Evolutionary conservation across 257 asterid genomes (phyloP).

Genomic region (Thymus mandschuricus): DNA sequence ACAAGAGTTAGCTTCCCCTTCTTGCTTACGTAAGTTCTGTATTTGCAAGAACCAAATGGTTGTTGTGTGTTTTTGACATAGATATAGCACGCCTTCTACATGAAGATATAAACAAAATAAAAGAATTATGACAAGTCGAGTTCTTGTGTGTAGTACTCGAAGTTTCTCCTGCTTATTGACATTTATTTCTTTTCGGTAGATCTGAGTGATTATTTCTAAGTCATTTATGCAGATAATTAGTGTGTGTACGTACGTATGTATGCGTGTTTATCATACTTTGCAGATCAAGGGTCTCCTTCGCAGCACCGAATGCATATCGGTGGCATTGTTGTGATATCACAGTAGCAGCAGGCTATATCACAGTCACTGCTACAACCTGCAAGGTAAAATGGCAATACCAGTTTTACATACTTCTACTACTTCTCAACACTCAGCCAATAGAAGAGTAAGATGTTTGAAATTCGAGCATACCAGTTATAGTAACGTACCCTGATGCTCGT

Average conservation of each 20-base stretch:
- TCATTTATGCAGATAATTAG: neutral
- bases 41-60: constrained; percentile 20
- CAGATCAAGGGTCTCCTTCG: constrained; percentile 41
- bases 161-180: neutral
- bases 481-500: constrained; percentile 33
- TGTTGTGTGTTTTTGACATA: constrained; percentile 5
- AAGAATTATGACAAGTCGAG: neutral
- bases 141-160: constrained; percentile 1
- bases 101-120: constrained; percentile 16
- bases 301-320: constrained; percentile 53
- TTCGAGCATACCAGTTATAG: constrained; percentile 36
- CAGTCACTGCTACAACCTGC: constrained; percentile 54
- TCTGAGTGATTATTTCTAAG: neutral
- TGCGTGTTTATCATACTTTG: neutral
- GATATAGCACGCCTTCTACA: constrained; percentile 14
- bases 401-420: neutral
- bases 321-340: constrained; percentile 49
- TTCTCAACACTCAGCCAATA: neutral
- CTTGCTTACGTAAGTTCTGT: neutral
- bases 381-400: neutral
- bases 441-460: neutral
- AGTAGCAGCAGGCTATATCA: constrained; percentile 57
- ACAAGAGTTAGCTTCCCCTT: constrained; percentile 23
- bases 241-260: no score
- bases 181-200: neutral